These are phyloP conservation scores for Colletotrichum euphorbiae DNA, from an alignment of 2,329 filamentous ascomycete species.

Conservation along the genomic window DNA sequence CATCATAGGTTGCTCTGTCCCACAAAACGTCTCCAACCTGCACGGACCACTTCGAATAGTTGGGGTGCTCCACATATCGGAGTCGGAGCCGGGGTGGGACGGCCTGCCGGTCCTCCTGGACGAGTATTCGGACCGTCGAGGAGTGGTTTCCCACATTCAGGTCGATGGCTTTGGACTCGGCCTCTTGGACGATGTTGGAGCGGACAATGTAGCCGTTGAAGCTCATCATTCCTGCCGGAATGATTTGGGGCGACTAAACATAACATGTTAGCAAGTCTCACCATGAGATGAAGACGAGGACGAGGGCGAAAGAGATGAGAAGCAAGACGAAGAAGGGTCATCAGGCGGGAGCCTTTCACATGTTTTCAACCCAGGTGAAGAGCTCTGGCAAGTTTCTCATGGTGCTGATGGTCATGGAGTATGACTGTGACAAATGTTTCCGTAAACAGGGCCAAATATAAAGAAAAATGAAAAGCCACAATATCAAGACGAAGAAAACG, in stretches of 20 bases:
- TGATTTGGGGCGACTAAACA: neutral
- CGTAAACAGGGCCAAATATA: no score
- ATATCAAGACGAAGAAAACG: no score
- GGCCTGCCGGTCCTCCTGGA: neutral
- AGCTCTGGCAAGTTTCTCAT: no score
- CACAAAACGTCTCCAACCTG: neutral
- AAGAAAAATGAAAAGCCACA: no score
- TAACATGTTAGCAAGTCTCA: neutral
- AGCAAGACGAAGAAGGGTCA: no score
- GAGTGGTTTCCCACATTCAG: neutral
- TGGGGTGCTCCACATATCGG: conserved; percentile 5
- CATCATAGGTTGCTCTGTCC: conserved; percentile 2
- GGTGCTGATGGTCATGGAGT: no score
- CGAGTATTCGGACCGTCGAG: conserved; percentile 2
- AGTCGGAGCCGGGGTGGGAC: conserved; percentile 27
- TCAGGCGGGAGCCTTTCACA: no score
- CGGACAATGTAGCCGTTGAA: conserved; percentile 1
- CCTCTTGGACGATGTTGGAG: neutral
- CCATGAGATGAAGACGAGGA: no score
- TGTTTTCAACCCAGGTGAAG: no score
- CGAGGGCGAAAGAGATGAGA: no score
- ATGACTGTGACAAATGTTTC: no score
- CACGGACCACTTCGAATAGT: conserved; percentile 25
- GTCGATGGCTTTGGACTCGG: neutral
- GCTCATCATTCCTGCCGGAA: neutral